Conservation (phyloP, 2,329 filamentous ascomycete species). For the Zymoseptoria pseudotritici region DNA sequence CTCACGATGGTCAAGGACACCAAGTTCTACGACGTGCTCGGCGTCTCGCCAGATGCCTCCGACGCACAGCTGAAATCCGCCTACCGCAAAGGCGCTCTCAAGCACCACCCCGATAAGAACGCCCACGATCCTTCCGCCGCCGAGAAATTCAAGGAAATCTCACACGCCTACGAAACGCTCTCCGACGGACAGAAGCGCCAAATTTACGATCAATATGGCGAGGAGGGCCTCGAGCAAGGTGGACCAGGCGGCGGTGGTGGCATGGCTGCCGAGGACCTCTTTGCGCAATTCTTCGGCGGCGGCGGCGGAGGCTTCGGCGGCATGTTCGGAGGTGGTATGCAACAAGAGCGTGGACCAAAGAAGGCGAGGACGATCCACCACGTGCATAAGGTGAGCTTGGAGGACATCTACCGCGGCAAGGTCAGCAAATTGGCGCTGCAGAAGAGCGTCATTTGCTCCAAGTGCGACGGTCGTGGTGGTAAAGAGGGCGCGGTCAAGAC, state of each 20-base stretch:
- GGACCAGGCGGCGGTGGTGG: constrained; percentile 63
- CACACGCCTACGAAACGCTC: constrained; percentile 89
- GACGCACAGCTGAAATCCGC: constrained; percentile 87
- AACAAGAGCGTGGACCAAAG: constrained; percentile 72
- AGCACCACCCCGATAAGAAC: constrained; percentile 94
- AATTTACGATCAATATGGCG: constrained; percentile 94
- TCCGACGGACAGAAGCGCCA: constrained; percentile 86
- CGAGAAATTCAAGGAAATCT: constrained; percentile 97
- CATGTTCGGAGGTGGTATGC: constrained; percentile 67
- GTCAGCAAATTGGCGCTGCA: constrained; percentile 94
- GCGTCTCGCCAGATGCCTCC: constrained; percentile 69
- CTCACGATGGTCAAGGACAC: constrained; percentile 69
- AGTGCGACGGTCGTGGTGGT: constrained; percentile 87
- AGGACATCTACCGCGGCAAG: constrained; percentile 97
- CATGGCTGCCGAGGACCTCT: constrained; percentile 94
- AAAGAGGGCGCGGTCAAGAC: constrained; percentile 97
- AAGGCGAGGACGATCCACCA: constrained; percentile 96
- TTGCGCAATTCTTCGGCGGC: constrained; percentile 88
- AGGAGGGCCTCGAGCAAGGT: constrained; percentile 84
- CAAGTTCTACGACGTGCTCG: constrained; percentile 70
- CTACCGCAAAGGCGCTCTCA: constrained; percentile 76
- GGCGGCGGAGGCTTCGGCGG: constrained; percentile 63
- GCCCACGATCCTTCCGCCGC: constrained; percentile 84
- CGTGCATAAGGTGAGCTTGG: constrained; percentile 94
- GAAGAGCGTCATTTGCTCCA: constrained; percentile 92